phyloP scores from a whole-genome alignment of 192 early-diverging fungal species.

The Dispira simplex region DNA sequence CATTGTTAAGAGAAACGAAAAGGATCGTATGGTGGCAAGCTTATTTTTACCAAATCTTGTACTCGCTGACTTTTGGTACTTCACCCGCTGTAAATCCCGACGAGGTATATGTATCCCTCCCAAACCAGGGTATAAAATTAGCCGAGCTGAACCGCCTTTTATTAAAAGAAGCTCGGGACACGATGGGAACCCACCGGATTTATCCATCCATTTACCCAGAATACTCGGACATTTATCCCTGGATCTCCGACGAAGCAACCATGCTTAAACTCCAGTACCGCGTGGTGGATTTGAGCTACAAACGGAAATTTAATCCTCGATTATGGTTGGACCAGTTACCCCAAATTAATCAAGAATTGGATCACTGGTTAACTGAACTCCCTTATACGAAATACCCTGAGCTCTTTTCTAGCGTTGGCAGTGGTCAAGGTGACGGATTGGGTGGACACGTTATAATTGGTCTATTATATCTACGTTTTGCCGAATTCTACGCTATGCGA shows the following conservation, averaged over 20 bases:
- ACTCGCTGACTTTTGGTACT: background rate
- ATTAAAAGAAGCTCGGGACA: background rate
- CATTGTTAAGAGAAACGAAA: background rate
- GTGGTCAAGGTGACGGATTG: background rate
- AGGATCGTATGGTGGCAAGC: slow-evolving; percentile 8
- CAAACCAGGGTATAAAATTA: background rate
- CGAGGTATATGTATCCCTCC: background rate
- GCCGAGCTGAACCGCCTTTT: background rate
- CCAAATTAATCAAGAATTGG: background rate
- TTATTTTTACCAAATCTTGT: background rate
- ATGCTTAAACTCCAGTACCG: background rate
- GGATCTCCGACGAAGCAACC: background rate
- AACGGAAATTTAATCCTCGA: background rate
- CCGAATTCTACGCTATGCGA: background rate
- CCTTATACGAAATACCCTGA: background rate
- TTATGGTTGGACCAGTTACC: background rate
- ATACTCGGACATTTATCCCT: slow-evolving; percentile 3
- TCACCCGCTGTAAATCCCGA: background rate
- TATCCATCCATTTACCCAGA: background rate
- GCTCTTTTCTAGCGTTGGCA: background rate
- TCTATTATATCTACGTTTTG: background rate
- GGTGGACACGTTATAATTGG: background rate
- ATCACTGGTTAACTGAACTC: background rate
- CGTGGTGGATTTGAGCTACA: background rate
- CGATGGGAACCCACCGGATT: background rate